Evolutionary conservation across 164 flowering plant genomes (phyloP).

Genomic region (Nymphaea thermarum): DNA sequence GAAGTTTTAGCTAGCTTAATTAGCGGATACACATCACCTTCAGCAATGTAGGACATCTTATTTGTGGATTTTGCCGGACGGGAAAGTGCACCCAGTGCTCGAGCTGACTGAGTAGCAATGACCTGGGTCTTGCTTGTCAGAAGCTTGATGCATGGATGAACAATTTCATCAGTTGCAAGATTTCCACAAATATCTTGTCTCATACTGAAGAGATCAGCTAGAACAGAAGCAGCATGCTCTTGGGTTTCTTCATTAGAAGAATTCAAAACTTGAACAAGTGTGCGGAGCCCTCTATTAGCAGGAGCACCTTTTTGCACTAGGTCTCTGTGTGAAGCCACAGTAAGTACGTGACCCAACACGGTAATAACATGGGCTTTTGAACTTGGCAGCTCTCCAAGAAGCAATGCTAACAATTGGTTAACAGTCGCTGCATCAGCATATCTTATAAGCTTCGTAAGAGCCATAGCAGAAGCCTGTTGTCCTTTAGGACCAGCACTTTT

Average conservation of each 20-base stretch:
- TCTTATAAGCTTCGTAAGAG: conserved; percentile 57
- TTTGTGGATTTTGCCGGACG: conserved; percentile 47
- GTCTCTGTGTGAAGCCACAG: conserved; percentile 51
- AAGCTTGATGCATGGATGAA: conserved; percentile 79
- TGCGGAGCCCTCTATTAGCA: conserved; percentile 60
- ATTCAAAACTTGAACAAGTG: conserved; percentile 74
- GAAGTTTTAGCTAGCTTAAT: conserved; percentile 79
- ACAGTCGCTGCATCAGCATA: conserved; percentile 73
- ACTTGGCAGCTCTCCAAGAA: conserved; percentile 55
- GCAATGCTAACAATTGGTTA: conserved; percentile 73
- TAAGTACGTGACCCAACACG: conserved; percentile 81
- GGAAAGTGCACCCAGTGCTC: conserved; percentile 76
- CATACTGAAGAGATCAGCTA: conserved; percentile 64
- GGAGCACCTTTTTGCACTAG: conserved; percentile 59
- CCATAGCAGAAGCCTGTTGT: conserved; percentile 65
- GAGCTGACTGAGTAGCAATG: conserved; percentile 71
- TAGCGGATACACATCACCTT: conserved; percentile 69
- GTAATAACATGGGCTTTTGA: conserved; percentile 51
- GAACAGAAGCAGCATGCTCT: conserved; percentile 72
- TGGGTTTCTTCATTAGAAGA: conserved; percentile 79
- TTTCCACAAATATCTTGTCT: conserved; percentile 77
- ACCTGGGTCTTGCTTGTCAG: conserved; percentile 70
- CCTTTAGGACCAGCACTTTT: conserved; percentile 70
- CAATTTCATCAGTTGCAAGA: conserved; percentile 82
- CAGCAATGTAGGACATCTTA: conserved; percentile 57